Evolutionary conservation across 345 rosid genomes (phyloP).

Genomic region (Populus euphratica): DNA sequence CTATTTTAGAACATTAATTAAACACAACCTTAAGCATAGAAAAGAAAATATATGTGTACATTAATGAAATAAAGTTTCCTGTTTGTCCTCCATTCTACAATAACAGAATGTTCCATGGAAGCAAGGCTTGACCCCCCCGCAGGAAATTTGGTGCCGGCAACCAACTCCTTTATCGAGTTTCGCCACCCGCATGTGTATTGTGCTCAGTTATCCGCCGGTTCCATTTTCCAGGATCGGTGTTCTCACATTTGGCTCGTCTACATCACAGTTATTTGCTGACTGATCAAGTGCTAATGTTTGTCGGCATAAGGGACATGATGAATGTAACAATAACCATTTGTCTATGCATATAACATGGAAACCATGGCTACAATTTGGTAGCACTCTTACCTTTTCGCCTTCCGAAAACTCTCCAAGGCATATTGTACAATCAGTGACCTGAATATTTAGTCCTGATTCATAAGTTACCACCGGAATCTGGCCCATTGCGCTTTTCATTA

Average conservation of each 20-base stretch:
- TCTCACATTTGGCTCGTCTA: not conserved
- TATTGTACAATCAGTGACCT: not conserved
- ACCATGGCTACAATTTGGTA: slow-evolving; percentile 11
- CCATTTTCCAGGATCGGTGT: not conserved
- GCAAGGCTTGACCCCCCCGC: not conserved
- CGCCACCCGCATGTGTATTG: no score
- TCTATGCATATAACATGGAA: slow-evolving; percentile 6
- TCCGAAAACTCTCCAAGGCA: slow-evolving; percentile 9
- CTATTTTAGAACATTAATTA: no score
- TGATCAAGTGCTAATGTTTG: not conserved
- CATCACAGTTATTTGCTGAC: not conserved
- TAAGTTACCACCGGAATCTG: not conserved
- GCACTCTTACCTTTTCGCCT: not conserved
- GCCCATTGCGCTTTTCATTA: not conserved
- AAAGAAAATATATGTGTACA: no score
- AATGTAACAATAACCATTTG: not conserved
- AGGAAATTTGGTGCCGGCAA: not conserved
- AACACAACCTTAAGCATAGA: not conserved
- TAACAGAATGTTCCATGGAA: not conserved
- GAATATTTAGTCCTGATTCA: not conserved
- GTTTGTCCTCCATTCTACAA: not conserved
- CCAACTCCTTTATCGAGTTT: not conserved
- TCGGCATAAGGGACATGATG: slow-evolving; percentile 3
- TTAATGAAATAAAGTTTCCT: no score
- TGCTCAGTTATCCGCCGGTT: not conserved